Conservation (phyloP, 148 eudicot genomes). For the Chenopodium formosanum region DNA sequence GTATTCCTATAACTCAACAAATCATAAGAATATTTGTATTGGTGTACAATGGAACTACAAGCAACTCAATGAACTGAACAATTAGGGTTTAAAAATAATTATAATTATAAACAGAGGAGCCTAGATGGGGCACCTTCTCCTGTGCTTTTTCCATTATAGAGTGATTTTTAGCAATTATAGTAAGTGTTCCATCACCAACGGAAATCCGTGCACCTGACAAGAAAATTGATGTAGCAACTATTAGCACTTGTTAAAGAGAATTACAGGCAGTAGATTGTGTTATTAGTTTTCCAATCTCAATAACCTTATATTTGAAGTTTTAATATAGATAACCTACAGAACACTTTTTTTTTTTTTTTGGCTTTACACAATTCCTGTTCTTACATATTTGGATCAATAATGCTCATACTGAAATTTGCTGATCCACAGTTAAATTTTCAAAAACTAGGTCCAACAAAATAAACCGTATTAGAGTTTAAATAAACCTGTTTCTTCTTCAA, state of each 20-base stretch:
- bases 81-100: slow-evolving; percentile 3
- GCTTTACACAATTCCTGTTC: too few species aligned
- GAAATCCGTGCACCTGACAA: slow-evolving; percentile 75
- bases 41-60: neutral
- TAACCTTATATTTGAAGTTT: too few species aligned
- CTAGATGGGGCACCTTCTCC: slow-evolving; percentile 56
- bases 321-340: too few species aligned
- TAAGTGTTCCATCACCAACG: slow-evolving; percentile 77
- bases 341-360: too few species aligned
- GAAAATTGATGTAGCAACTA: neutral
- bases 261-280: neutral
- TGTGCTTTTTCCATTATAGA: slow-evolving; percentile 64
- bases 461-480: slow-evolving; percentile 2
- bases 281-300: too few species aligned
- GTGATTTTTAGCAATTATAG: slow-evolving; percentile 78
- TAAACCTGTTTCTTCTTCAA: slow-evolving; percentile 87
- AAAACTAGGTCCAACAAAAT: neutral
- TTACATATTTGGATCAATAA: too few species aligned
- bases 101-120: neutral
- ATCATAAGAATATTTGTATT: neutral
- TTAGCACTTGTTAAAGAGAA: slow-evolving; percentile 14
- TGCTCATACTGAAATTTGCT: neutral
- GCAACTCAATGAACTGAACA: neutral
- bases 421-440: neutral
- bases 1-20: neutral